A percentile compares a stretch with the other conserved stretches of the same genome.
Conservation (phyloP, 1,139 yeast genomes). For the Debaryomyces coudertii region DNA sequence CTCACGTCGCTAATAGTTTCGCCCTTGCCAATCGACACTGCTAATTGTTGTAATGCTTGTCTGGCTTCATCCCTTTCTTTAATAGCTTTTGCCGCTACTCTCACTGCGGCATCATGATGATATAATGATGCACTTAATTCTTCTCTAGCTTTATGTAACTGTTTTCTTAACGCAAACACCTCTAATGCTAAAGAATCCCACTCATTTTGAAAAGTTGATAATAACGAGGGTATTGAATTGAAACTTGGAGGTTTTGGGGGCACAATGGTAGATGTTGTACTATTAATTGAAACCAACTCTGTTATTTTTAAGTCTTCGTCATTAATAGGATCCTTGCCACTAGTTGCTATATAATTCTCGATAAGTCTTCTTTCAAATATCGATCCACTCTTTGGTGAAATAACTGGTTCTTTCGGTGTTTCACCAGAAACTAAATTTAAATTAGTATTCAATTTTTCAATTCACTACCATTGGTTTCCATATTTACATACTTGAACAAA, state of each 20-base stretch:
- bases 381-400: conserved; percentile 73
- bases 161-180: conserved; percentile 73
- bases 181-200: conserved; percentile 91
- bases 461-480: not conserved
- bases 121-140: conserved; percentile 79
- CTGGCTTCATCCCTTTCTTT: conserved; percentile 76
- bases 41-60: conserved; percentile 55
- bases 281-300: conserved; percentile 58
- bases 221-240: conserved; percentile 76
- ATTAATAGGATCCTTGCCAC: conserved; percentile 76
- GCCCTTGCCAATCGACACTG: conserved; percentile 33
- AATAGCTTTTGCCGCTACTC: conserved; percentile 77
- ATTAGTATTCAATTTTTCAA: conserved; percentile 15
- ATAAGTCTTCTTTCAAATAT: conserved; percentile 70
- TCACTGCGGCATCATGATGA: conserved; percentile 86
- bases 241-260: conserved; percentile 55
- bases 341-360: conserved; percentile 61
- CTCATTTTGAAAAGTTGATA: conserved; percentile 78
- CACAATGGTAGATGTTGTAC: conserved; percentile 23
- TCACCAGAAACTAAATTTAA: conserved; percentile 61
- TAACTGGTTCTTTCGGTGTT: conserved; percentile 66
- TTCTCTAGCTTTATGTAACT: conserved; percentile 64
- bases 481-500: conserved; percentile 15
- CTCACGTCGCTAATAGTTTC: conserved; percentile 11
- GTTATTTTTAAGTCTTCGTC: conserved; percentile 60